Evolutionary conservation across 176 grass and related monocot species (phyloP), one percentile per base, ranked within the genome.

Genomic region (Themeda triandra): DNA sequence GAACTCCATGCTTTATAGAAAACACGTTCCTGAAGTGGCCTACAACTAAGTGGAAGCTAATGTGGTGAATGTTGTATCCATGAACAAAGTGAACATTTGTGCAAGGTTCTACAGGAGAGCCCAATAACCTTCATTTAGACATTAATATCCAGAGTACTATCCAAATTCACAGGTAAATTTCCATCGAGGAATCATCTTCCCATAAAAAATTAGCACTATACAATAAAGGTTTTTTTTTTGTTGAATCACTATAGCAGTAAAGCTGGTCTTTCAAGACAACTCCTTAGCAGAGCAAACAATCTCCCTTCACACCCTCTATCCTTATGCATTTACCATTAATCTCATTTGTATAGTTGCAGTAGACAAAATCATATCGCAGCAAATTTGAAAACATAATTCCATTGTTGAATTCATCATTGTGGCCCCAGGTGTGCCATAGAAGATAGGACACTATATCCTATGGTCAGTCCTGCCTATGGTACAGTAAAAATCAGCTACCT

Each of bases 381-480:
- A 87, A 81, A 67, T n/a, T 54, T 56, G 59, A 19, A 75, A 44
- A 68, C 48, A 18, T 19, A 0, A 77, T 83, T 83, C 3, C 23
- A 64, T 53, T 4, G 11, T 28, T 67, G 28, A 63, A 40, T 5
- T n/a, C 62, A 15, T 2, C 3, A 17, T 80, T n/a, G 18, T 64
- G 39, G 62, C 80, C 15, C 17, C 30, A 11, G 21, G 42, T 62
- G 64, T 21, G 17, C 23, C 62, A 36, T 35, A 23, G 14, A 29
- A 24, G 12, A 69, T 40, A 66, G 21, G 4, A 56, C 31, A 69
- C 11, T 1, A 3, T 49, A 21, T 69, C n/a, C 62, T 66, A 25
- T 25, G 24, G 2, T 65, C 72, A 53, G 64, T 13, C n/a, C n/a
- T n/a, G n/a, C n/a, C n/a, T n/a, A n/a, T n/a, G n/a, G n/a, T n/a